Base-by-base conservation (phyloP, 2,329 filamentous ascomycete species). In the Diaporthe helianthi region DNA sequence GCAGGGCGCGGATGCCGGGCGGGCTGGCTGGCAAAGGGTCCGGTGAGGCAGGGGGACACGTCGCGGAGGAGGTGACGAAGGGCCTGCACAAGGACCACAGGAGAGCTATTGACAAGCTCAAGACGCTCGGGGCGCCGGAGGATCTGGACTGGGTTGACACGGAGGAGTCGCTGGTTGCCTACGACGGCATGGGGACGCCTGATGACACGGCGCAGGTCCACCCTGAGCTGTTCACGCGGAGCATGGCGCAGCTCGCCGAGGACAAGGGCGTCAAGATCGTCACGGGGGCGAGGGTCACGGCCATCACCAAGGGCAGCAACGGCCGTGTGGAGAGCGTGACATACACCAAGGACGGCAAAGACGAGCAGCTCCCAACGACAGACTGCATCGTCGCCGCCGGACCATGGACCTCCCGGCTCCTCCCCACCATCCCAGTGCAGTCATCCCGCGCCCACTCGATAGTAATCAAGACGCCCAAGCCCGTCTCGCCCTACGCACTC, bases 151-250 rank as follows among this genome's bases (percentile, higher is more conserved):
- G 92, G 92, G 79, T 94, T 15, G 85, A 87, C 70, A 69, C 64
- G 77, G 84, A 10, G 83, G 88, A 44, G 77, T 83, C 41, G 74
- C 90, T 70, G 78, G 79, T 51, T 47, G 74, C 72, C 1, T 79
- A 79, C 68, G 76, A 79, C 8, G 72, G 68, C n/a, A 79, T 79
- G 72, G 78, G 77, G 19, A 89, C 90, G 0, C 82, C 82, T 1
- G 75, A 78, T 7, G 87, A 90, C 65, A 94, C 92, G 1, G 92
- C 92, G 0, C 92, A 94, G 78, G 91, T 94, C 1, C 92, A 94
- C 75, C 92, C 92, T 0, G 92, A 89, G 74, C 86, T 90, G 8
- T 94, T 94, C 76, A 94, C 92, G 0, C 92, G 88, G 0, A 85
- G 86, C 24, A 93, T 94, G 85, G 90, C 89, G 4, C 81, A 85